A percentile compares a stretch with the other conserved stretches of the same genome.
These are phyloP conservation scores for Helenozyma baotianmanensis DNA, from an alignment of 805 yeast genomes.

Conservation along the genomic window DNA sequence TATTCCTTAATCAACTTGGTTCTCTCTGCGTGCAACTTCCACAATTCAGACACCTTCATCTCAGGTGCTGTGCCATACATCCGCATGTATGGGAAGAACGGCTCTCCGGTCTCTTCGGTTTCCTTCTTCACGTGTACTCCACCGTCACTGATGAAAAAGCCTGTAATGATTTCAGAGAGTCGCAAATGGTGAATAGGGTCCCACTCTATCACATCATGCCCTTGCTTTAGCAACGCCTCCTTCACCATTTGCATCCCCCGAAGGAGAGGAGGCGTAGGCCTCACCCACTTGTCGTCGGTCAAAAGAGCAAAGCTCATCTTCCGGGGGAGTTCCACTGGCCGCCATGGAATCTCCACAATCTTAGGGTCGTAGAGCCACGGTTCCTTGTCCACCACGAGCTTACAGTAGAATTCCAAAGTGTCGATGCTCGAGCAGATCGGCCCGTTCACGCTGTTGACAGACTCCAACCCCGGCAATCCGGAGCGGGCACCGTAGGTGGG, in stretches of 20 bases:
- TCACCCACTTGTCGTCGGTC: constrained; percentile 39
- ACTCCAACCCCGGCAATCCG: constrained; percentile 32
- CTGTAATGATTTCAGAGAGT: constrained; percentile 24
- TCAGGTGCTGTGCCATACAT: constrained; percentile 33
- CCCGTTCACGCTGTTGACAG: constrained; percentile 43
- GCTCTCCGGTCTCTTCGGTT: constrained; percentile 38
- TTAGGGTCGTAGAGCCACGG: constrained; percentile 51
- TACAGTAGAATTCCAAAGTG: constrained; percentile 35
- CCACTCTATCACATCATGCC: constrained; percentile 51
- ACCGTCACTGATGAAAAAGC: constrained; percentile 45
- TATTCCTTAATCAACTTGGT: constrained; percentile 36
- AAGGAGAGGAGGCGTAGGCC: constrained; percentile 53
- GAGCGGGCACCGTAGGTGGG: constrained; percentile 32
- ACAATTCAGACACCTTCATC: constrained; percentile 34
- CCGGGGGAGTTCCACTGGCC: constrained; percentile 26
- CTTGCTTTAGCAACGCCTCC: constrained; percentile 33
- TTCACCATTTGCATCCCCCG: constrained; percentile 37
- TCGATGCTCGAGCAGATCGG: constrained; percentile 41
- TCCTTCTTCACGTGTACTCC: constrained; percentile 33
- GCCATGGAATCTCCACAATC: constrained; percentile 50
- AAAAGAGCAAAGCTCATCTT: constrained; percentile 43
- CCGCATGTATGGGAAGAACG: constrained; percentile 39
- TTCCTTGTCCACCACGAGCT: constrained; percentile 31
- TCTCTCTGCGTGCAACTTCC: constrained; percentile 34
- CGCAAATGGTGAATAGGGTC: constrained; percentile 36